These are phyloP conservation scores for Clitopilus hobsonii DNA, from an alignment of 768 basidiomycete genomes.

Conservation along the genomic window DNA sequence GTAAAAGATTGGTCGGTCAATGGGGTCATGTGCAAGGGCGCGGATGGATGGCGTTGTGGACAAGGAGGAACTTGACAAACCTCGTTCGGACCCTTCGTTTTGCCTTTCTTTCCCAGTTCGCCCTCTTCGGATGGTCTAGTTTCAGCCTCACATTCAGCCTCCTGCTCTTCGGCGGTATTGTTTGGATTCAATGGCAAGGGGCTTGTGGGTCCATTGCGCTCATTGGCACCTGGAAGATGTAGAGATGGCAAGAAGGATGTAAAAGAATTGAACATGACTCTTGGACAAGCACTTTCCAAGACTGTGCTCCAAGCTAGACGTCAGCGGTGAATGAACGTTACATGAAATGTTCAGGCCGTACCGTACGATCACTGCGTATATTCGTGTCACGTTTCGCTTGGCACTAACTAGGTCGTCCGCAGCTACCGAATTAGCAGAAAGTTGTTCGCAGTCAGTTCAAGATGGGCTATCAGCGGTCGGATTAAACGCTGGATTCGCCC, in stretches of 20 bases:
- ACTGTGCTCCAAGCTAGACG: neutral
- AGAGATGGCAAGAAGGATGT: constrained; percentile 16
- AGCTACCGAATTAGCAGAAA: neutral
- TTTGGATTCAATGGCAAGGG: constrained; percentile 8
- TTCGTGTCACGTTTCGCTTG: neutral
- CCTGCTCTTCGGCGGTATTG: constrained; percentile 13
- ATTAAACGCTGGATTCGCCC: neutral
- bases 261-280: constrained; percentile 16
- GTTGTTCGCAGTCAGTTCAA: neutral
- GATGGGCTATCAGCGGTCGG: neutral
- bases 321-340: neutral
- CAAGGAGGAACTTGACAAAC: constrained; percentile 21
- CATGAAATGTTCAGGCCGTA: neutral
- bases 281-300: neutral
- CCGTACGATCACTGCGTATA: neutral
- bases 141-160: constrained; percentile 14
- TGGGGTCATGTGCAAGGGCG: constrained; percentile 6
- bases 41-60: neutral
- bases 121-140: constrained; percentile 6
- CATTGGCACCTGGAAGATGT: constrained; percentile 8
- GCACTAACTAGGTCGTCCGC: neutral
- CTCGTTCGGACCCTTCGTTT: constrained; percentile 45
- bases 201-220: constrained; percentile 2
- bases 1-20: constrained; percentile 2
- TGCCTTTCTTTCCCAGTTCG: constrained; percentile 38